These are phyloP conservation scores for Stachybotrys chlorohalonatus DNA, from an alignment of 2,329 filamentous ascomycete species.

Conservation along the genomic window DNA sequence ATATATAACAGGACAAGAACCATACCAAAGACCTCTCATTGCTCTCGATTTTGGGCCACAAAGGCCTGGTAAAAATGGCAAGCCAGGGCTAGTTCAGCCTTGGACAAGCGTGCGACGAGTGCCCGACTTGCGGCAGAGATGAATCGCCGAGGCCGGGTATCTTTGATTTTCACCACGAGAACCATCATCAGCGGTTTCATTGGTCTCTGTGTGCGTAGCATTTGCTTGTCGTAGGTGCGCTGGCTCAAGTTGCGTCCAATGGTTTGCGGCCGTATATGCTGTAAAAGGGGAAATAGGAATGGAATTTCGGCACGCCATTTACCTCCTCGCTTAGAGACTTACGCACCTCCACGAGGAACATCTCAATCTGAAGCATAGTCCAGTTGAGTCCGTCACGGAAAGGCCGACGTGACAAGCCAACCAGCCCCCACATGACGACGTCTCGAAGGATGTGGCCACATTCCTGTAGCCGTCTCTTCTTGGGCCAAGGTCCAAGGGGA, in stretches of 20 bases:
- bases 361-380: constrained; percentile 31
- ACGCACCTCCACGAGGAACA: constrained; percentile 33
- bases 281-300: constrained; percentile 31
- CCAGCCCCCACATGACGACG: constrained; percentile 28
- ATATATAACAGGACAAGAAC: too few species aligned
- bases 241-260: constrained; percentile 2
- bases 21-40: too few species aligned
- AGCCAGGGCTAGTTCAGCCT: neutral
- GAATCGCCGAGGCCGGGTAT: neutral
- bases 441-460: constrained; percentile 37
- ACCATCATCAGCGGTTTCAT: neutral
- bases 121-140: neutral
- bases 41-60: too few species aligned
- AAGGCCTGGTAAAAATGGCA: too few species aligned
- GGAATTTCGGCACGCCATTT: constrained; percentile 22
- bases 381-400: constrained; percentile 29
- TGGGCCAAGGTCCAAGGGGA: constrained; percentile 40
- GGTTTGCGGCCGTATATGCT: constrained; percentile 30
- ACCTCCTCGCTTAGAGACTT: constrained; percentile 25
- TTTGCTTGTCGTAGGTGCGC: neutral
- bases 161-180: neutral
- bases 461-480: constrained; percentile 28
- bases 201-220: too few species aligned
- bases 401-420: constrained; percentile 27
- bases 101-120: neutral